phyloP scores from a whole-genome alignment of 2,329 filamentous ascomycete genomes.

The Didymella glomerata region DNA sequence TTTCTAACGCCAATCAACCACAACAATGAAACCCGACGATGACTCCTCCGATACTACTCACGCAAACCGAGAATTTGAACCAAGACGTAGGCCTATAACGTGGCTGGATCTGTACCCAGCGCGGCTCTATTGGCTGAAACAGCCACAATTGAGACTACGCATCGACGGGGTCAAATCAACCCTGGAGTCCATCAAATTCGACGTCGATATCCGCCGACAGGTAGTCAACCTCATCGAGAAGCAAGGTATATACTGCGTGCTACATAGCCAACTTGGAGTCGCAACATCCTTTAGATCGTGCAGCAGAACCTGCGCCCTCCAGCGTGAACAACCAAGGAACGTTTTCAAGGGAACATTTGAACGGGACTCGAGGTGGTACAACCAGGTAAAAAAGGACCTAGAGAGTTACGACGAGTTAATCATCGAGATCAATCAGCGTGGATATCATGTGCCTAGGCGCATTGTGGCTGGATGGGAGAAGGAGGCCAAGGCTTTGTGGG shows the following conservation, averaged over 20 bases:
- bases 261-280: neutral
- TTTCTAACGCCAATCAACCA: neutral
- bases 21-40: too few relatives aligned
- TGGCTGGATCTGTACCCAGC: constrained; percentile 1
- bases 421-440: neutral
- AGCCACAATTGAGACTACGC: too few relatives aligned
- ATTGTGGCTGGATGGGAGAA: constrained; percentile 1
- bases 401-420: neutral
- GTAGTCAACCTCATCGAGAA: neutral
- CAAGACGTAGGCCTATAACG: neutral
- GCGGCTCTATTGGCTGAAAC: too few relatives aligned
- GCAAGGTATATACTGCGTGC: neutral
- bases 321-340: too few relatives aligned
- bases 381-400: neutral
- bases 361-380: neutral
- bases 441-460: neutral
- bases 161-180: constrained; percentile 2
- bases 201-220: constrained; percentile 4
- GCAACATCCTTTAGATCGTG: neutral
- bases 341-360: too few relatives aligned
- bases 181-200: neutral
- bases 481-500: neutral
- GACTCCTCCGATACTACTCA: too few relatives aligned
- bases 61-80: neutral
- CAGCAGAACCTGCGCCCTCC: neutral